phyloP scores from a whole-genome alignment of 192 early-diverging fungal genomes.

The Entomortierella beljakovae region DNA sequence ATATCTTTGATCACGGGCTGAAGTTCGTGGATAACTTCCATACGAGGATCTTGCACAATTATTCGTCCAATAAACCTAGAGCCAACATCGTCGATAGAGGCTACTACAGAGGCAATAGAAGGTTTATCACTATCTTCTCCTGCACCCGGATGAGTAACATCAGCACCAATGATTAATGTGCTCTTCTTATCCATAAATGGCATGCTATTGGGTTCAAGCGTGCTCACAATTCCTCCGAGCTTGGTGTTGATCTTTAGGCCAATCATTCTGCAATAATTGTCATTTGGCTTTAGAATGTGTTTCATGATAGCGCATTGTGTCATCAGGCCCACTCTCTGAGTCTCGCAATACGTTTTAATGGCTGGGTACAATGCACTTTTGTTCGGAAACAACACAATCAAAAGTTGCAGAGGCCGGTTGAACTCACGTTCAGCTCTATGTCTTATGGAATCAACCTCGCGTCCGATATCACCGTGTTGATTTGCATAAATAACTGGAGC shows the following conservation, averaged over 20 bases:
- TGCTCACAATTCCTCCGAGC: slow-evolving; percentile 30
- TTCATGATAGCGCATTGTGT: slow-evolving; percentile 17
- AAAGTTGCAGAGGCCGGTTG: background rate
- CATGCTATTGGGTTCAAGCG: slow-evolving; percentile 29
- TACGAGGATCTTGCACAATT: background rate
- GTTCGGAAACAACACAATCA: slow-evolving; percentile 8
- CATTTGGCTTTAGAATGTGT: slow-evolving; percentile 6
- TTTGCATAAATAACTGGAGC: slow-evolving; percentile 18
- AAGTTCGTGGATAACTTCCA: slow-evolving; percentile 67
- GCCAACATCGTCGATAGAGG: slow-evolving; percentile 13
- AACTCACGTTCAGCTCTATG: background rate
- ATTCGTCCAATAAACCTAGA: slow-evolving; percentile 20
- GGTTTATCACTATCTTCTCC: slow-evolving; percentile 51
- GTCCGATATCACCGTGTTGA: background rate
- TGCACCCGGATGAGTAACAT: slow-evolving; percentile 82
- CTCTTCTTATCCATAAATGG: slow-evolving; percentile 69
- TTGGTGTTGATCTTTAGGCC: slow-evolving; percentile 90
- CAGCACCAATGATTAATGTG: slow-evolving; percentile 85
- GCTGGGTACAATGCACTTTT: slow-evolving; percentile 12
- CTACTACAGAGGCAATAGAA: slow-evolving; percentile 25
- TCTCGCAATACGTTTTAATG: slow-evolving; percentile 25
- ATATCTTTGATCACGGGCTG: slow-evolving; percentile 69
- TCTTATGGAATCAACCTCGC: background rate
- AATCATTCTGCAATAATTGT: slow-evolving; percentile 89
- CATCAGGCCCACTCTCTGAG: background rate